Evolutionary conservation across 192 early-diverging fungal species (phyloP), one percentile per base, ranked within the genome.

Genomic region (Entomortierella lignicola): DNA sequence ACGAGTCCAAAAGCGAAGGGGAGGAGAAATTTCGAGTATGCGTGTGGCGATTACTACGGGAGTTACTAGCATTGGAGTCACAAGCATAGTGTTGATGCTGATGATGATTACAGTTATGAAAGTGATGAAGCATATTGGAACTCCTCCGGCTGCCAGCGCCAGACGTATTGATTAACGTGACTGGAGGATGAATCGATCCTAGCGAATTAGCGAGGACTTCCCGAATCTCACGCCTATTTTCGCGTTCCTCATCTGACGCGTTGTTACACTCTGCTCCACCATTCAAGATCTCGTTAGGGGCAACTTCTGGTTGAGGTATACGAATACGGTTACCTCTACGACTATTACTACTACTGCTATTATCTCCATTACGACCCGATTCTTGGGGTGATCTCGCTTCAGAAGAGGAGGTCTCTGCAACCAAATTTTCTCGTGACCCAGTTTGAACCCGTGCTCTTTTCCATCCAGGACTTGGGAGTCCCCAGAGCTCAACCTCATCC

Each of bases 11-110:
- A 5, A 77, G 41, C 1, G 74, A 77, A 1, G 74, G 74, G 12
- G 74, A 77, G 1, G 74, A 77, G 53, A 60, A 77, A 39, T 69
- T 77, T 23, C 74, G 60, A 5, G 60, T 77, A 30, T 77, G 74
- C 0, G 75, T 64, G 5, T 69, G 56, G 25, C 54, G 59, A 34
- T n/a, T 50, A 27, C 23, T 50, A 42, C n/a, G 54, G 15, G 64
- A 8, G 47, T 23, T 60, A 15, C 12, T 11, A 12, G 60, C 29
- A 30, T 18, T 37, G n/a, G n/a, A 17, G 31, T 39, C 2, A 23
- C 41, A 44, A 7, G 21, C n/a, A n/a, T n/a, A 44, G 23, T 39
- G 37, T 53, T 25, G 25, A 27, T 66, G 55, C 30, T 66, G 63
- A 27, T 55, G 52, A 13, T 66, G 63, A 27, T 54, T 34, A 21